Base-by-base conservation (phyloP, 768 basidiomycete species). In the Dioszegia hungarica region DNA sequence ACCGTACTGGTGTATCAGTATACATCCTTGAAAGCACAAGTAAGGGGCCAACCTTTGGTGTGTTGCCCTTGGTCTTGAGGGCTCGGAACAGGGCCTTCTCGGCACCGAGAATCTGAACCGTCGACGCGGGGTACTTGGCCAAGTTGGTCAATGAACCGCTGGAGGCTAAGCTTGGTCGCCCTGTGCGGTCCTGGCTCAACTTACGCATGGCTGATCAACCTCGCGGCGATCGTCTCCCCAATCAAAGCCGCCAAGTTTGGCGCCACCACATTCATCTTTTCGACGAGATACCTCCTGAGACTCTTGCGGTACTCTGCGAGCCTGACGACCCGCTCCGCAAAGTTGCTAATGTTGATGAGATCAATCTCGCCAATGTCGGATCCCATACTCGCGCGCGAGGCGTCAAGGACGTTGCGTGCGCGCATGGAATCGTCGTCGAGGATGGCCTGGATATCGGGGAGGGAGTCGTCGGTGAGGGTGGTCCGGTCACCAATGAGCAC, bases 1-100 rank as follows among this genome's bases (percentile, higher is more conserved):
- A 70, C 94, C 94, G 70, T 97, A 98, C 89, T 97, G 73, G 14
- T n/a, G n/a, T 5, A 38, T 51, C 49, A 51, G 49, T 24, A 25
- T 6, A 20, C 27, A 19, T 19, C 45, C 11, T 9, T 5, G 2
- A 2, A 53, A 22, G 17, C 25, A n/a, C n/a, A n/a, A 25, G 19
- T 38, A 34, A 28, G 39, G 46, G 20, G 69, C 77, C 50, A 63
- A 90, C 90, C 81, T 95, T 95, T 38, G 94, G 93, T 0, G 94
- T 99, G 76, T 98, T 97, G 15, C 94, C 94, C 78, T 97, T 98
- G 29, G 94, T 97, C 81, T 98, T 98, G 71, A 98, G 80, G 0
- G 94, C 94, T 53, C 94, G 81, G 84, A 98, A 98, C 25, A 98
- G 81, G 1, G 94, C 94, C 78, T 98, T 98, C 80, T 98, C 94